Evolutionary conservation across 2,329 filamentous ascomycete species (phyloP).

Genomic region (Trichoderma sp.): DNA sequence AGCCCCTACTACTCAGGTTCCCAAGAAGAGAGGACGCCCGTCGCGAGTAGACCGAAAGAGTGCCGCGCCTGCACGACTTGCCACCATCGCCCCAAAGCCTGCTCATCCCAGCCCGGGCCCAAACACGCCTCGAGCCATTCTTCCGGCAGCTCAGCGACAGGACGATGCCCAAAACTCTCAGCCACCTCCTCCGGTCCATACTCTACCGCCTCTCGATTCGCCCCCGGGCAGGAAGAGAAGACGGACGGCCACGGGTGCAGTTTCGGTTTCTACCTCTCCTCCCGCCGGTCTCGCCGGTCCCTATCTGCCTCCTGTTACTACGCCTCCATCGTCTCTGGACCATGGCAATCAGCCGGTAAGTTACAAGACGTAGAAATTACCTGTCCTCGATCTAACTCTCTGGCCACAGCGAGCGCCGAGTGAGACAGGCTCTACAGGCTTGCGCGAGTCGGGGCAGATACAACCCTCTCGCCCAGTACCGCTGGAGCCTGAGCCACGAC

Average conservation of each 20-base stretch:
- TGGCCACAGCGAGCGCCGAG: not conserved
- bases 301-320: not conserved
- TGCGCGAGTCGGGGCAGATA: not conserved
- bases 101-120: slow-evolving; percentile 15
- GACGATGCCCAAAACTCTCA: not conserved
- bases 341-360: slow-evolving; percentile 1
- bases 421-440: not conserved
- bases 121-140: slow-evolving; percentile 15
- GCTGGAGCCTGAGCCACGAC: slow-evolving; percentile 9
- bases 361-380: not conserved
- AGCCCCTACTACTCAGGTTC: not conserved
- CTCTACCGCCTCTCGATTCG: not conserved
- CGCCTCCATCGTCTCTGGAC: not conserved
- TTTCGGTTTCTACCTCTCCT: not conserved
- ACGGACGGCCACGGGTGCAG: slow-evolving; percentile 1
- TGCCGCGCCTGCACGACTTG: slow-evolving; percentile 33
- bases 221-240: slow-evolving; percentile 8
- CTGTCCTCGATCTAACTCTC: not conserved
- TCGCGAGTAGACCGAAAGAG: slow-evolving; percentile 43
- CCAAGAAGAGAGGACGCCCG: slow-evolving; percentile 43
- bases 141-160: slow-evolving; percentile 15
- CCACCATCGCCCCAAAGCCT: slow-evolving; percentile 33
- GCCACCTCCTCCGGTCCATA: not conserved
- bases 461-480: slow-evolving; percentile 6
- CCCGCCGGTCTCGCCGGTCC: not conserved